Conservation (phyloP, 495 filamentous ascomycete genomes). For the Penicillium diatomitis region DNA sequence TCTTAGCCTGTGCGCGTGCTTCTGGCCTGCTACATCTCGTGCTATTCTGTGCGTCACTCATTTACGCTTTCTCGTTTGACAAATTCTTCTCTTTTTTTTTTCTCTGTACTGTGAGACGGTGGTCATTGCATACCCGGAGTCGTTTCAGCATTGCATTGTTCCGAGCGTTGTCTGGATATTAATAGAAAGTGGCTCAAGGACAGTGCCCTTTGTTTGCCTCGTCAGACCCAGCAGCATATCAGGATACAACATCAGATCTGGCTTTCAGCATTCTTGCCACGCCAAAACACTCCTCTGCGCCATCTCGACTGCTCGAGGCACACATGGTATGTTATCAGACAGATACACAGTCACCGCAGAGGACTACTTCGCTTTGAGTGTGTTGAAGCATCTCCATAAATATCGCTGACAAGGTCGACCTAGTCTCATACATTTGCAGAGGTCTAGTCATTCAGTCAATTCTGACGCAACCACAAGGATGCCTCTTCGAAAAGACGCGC, state of each 20-base stretch:
- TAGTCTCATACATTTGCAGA: not conserved
- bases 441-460: too few relatives aligned
- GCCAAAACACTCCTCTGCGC: not conserved
- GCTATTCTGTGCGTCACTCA: not conserved
- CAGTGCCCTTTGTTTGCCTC: constrained; percentile 4
- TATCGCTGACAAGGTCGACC: not conserved
- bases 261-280: too few relatives aligned
- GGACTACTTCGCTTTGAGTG: too few relatives aligned
- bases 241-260: too few relatives aligned
- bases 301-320: not conserved
- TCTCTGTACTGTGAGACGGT: not conserved
- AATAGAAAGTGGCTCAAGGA: constrained; percentile 6
- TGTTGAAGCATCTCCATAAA: too few relatives aligned
- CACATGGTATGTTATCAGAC: constrained; percentile 9
- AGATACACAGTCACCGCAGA: too few relatives aligned
- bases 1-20: too few relatives aligned
- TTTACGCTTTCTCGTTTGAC: constrained; percentile 1
- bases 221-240: too few relatives aligned
- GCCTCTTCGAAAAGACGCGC: constrained; percentile 16
- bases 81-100: not conserved
- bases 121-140: constrained; percentile 10
- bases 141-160: constrained; percentile 16
- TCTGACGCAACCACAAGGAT: constrained; percentile 7
- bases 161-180: constrained; percentile 11
- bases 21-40: too few relatives aligned